Base-by-base conservation (phyloP, 139 green algal species). In the Auxenochlorella pyrenoidosa region DNA sequence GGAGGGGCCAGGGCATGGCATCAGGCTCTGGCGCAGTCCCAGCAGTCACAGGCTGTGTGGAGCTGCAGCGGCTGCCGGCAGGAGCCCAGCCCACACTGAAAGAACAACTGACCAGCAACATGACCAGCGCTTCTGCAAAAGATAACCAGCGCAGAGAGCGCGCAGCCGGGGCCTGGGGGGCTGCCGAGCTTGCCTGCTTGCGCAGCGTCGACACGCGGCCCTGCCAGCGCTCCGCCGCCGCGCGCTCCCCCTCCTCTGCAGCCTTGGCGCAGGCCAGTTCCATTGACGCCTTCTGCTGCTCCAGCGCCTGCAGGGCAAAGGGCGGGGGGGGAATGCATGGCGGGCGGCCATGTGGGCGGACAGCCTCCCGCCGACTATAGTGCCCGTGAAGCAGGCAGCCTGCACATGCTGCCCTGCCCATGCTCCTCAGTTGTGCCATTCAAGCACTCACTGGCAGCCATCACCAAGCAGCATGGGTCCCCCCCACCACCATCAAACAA, bases 101-200 rank as follows among this genome's bases (percentile, higher is more conserved):
- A n/a, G n/a, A n/a, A n/a, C n/a, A n/a, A n/a, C n/a, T n/a, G n/a
- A n/a, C n/a, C n/a, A n/a, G n/a, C n/a, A n/a, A n/a, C n/a, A n/a
- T n/a, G n/a, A 43, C 15, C 2, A 16, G 15, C 21, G 70, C 13
- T 54, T 54, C 8, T 54, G 10, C 34, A 43, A n/a, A 24, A 43
- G 47, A n/a, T 5, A 13, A 10, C 47, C n/a, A n/a, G n/a, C n/a
- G n/a, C n/a, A n/a, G n/a, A n/a, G n/a, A n/a, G n/a, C n/a, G n/a
- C n/a, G n/a, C n/a, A n/a, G n/a, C n/a, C n/a, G n/a, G n/a, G n/a
- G n/a, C n/a, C n/a, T n/a, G n/a, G n/a, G n/a, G n/a, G n/a, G n/a
- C n/a, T n/a, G n/a, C n/a, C n/a, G n/a, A n/a, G n/a, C n/a, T 24
- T 63, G 54, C 80, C 80, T 85, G 80, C 41, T 76, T 76, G 40